Base-by-base conservation (phyloP, 768 basidiomycete genomes). In the Lactifluus rugatus region DNA sequence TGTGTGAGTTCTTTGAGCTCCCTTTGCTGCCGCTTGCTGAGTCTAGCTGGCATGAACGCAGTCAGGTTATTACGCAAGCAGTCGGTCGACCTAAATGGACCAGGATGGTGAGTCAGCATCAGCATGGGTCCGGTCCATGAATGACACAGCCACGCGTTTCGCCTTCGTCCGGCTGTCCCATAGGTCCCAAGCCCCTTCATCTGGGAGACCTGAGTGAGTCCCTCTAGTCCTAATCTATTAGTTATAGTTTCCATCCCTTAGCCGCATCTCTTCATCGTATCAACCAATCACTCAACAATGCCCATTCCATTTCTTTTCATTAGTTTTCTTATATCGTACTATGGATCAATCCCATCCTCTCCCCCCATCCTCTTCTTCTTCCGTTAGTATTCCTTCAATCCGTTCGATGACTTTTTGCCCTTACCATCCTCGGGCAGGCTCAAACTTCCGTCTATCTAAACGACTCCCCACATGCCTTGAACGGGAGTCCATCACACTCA, bases 1-100 rank as follows among this genome's bases (percentile, higher is more conserved):
- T 81, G 78, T 36, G 81, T 76, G 2, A 94, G 79, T 62, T 94
- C 89, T 58, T 93, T 89, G 23, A 83, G 77, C 66, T 92, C 89
- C 47, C 92, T 75, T 66, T 93, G 89, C 70, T 93, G 91, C 48
- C 93, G 78, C 71, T 91, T 94, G 71, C 82, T 93, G 39, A 86
- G 71, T 61, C 87, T 77, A 21, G 86, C 82, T 56, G 86, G 76
- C 87, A 88, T 89, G n/a, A n/a, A n/a, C 19, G 13, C 11, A 23
- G 9, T 2, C 21, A 0, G 26, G 28, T 25, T n/a, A n/a, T n/a
- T n/a, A n/a, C n/a, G n/a, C 17, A 31, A 3, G 8, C 9, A 31
- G 37, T 6, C 9, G 11, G 2, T 23, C 14, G 11, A 45, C 25
- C n/a, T 42, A 49, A 56, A 49, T 25, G 45, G 54, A 56, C 54